Evolutionary conservation across 768 basidiomycete species (phyloP), one percentile per base, ranked within the genome.

Genomic region (Trametes coccinea): DNA sequence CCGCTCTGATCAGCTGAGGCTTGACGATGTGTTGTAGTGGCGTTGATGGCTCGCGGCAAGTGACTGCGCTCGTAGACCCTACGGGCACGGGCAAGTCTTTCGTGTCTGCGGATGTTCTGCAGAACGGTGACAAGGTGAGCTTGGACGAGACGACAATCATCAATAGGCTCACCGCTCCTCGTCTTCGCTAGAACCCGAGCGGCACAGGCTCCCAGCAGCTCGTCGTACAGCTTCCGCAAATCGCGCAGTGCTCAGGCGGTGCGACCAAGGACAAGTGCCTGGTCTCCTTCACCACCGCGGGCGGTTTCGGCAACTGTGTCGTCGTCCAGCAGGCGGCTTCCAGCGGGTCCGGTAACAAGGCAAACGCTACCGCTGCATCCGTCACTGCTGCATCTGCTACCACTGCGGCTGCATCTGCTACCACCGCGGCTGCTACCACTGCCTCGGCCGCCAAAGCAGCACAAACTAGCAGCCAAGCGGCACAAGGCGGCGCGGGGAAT

Each of bases 271-370:
- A 84, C 69, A 73, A 76, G 27, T 86, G 84, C 70, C 73, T 86
- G 52, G 80, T 77, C 73, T 78, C 80, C 27, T 81, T 84, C 66
- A 77, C 73, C 47, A 80, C 82, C 16, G 70, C 78, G n/a, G 77
- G 74, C 17, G 79, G 80, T 22, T 84, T 83, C 69, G 83, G 83
- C 50, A 84, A 82, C 67, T 85, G 84, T 60, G 77, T 80, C 5
- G 81, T 77, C 34, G 80, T 84, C 34, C 66, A 66, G 9, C 76
- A 80, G 53, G 68, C 64, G 33, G 62, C 54, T 48, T 64, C 58
- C 29, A 53, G 53, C 14, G 64, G 39, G 29, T 31, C 54, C 7
- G 46, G 29, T 2, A 49, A 37, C 40, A 34, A 56, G 6, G 45
- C 43, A 3, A 30, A 56, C 16, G 13, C 31, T 7, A 27, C 33